Evolutionary conservation across 371 early-diverging fungal species (phyloP).

Genomic region (Syncephalastrum racemosum): DNA sequence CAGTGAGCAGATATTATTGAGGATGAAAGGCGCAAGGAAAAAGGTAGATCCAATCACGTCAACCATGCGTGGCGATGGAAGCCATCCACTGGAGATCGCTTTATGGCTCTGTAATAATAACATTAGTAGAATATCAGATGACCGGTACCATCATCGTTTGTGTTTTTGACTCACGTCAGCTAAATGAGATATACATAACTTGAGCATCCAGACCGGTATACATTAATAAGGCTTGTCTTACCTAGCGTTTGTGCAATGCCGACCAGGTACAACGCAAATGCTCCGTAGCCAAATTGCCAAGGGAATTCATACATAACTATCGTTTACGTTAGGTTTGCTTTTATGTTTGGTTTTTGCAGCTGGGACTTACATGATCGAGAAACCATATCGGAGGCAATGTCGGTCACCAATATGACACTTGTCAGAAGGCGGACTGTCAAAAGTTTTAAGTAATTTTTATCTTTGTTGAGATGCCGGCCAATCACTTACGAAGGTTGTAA

Average conservation of each 20-base stretch:
- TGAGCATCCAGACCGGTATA: neutral
- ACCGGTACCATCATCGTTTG: neutral
- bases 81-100: slow-evolving; percentile 30
- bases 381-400: slow-evolving; percentile 20
- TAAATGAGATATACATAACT: neutral
- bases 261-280: slow-evolving; percentile 27
- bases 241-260: slow-evolving; percentile 36
- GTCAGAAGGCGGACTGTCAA: slow-evolving; percentile 25
- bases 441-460: neutral
- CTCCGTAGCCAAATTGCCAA: slow-evolving; percentile 32
- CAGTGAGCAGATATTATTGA: slow-evolving; percentile 29
- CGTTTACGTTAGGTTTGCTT: neutral
- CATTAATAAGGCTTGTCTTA: slow-evolving; percentile 16
- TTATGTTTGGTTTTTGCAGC: neutral
- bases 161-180: neutral
- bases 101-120: slow-evolving; percentile 32
- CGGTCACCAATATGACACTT: slow-evolving; percentile 24
- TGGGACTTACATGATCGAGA: slow-evolving; percentile 23
- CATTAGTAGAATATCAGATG: slow-evolving; percentile 3
- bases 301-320: slow-evolving; percentile 27
- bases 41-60: slow-evolving; percentile 27
- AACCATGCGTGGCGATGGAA: slow-evolving; percentile 29
- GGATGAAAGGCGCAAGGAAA: slow-evolving; percentile 27
- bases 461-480: too few relatives aligned
- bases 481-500: slow-evolving; percentile 21